phyloP scores from a whole-genome alignment of 768 basidiomycete genomes.

The Tulasnella sp. region DNA sequence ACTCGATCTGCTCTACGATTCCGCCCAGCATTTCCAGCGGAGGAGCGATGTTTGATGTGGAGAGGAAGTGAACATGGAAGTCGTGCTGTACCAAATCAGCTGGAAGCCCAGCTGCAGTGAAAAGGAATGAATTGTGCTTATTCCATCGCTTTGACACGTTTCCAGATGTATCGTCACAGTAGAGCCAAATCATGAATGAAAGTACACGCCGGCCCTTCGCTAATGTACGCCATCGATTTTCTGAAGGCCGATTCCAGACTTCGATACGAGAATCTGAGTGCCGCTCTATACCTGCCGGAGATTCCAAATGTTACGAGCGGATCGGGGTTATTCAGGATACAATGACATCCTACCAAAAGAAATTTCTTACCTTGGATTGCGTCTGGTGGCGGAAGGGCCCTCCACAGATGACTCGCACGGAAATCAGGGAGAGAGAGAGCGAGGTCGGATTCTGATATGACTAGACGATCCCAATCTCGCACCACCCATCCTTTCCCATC shows the following conservation, averaged over 20 bases:
- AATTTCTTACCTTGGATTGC: not conserved
- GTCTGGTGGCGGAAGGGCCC: not conserved
- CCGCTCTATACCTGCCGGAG: not conserved
- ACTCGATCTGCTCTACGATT: not conserved
- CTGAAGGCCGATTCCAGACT: not conserved
- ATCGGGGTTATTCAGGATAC: constrained; percentile 6
- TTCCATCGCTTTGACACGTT: constrained; percentile 37
- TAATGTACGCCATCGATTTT: not conserved
- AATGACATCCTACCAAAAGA: not conserved
- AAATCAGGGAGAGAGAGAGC: not conserved
- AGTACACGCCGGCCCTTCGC: not conserved
- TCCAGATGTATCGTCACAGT: constrained; percentile 33
- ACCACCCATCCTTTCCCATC: not conserved
- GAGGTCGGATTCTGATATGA: not conserved
- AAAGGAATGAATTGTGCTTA: constrained; percentile 34
- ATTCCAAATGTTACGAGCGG: constrained; percentile 16
- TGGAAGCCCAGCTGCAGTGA: constrained; percentile 33
- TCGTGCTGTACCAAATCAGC: not conserved
- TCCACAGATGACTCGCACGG: not conserved
- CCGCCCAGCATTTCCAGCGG: not conserved
- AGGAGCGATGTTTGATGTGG: not conserved
- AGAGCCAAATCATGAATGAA: not conserved
- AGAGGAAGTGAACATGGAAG: not conserved
- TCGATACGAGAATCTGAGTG: not conserved
- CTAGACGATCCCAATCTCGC: not conserved